A percentile compares a stretch with the other conserved stretches of the same genome.
Conservation (phyloP, 1,284 basidiomycete species). For the Apiotrichum mycotoxinovorans region DNA sequence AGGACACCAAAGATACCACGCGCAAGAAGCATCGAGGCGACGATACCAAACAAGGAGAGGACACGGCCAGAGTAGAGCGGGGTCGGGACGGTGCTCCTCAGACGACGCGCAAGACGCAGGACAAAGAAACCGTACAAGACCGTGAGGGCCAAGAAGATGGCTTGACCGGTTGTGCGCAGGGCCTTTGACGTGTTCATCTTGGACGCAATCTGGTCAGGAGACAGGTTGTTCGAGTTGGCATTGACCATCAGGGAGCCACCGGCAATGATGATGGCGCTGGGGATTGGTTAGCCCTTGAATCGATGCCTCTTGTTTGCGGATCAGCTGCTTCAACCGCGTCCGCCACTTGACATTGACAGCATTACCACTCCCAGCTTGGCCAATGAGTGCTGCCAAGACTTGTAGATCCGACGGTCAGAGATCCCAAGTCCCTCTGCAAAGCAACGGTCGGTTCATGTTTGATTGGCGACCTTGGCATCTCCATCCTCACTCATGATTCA, state of each 20-base stretch:
- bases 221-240: neutral
- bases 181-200: constrained; percentile 14
- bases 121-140: constrained; percentile 21
- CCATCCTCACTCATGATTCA: too few relatives aligned
- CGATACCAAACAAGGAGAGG: constrained; percentile 16
- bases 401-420: too few relatives aligned
- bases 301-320: too few relatives aligned
- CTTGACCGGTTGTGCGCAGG: constrained; percentile 29
- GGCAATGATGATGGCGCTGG: constrained; percentile 33
- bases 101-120: neutral
- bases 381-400: too few relatives aligned
- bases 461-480: too few relatives aligned
- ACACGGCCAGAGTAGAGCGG: neutral
- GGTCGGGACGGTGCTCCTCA: neutral
- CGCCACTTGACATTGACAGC: too few relatives aligned
- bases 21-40: constrained; percentile 21
- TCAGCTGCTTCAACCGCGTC: too few relatives aligned
- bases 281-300: too few relatives aligned
- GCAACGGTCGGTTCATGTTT: too few relatives aligned
- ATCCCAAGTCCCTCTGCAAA: too few relatives aligned
- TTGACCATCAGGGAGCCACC: constrained; percentile 24
- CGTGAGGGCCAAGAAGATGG: constrained; percentile 33
- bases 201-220: neutral
- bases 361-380: too few relatives aligned
- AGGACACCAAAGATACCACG: constrained; percentile 34